Evolutionary conservation across 176 grass and related monocot genomes (phyloP), one percentile per base, ranked within the genome.

Genomic region (Ampelocalamus luodianensis): DNA sequence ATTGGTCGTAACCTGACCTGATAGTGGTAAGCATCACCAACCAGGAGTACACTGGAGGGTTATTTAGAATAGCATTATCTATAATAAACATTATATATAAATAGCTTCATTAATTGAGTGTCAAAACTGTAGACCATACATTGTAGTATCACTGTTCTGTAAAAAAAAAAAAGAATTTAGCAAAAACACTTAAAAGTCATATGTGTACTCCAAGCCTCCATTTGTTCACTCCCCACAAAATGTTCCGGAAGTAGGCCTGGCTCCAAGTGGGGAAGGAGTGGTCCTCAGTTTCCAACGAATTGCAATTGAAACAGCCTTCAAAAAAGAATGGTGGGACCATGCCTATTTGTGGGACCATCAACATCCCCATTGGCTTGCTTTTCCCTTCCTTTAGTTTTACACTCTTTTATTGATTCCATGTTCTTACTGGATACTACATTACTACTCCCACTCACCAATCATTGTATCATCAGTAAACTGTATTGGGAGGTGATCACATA

Each of bases 201-300:
- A n/a, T n/a, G n/a, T n/a, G n/a, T n/a, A n/a, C n/a, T n/a, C n/a
- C n/a, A n/a, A n/a, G n/a, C n/a, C n/a, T n/a, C n/a, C n/a, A n/a
- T n/a, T n/a, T n/a, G n/a, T n/a, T n/a, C n/a, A n/a, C n/a, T n/a
- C n/a, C n/a, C n/a, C n/a, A n/a, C n/a, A n/a, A n/a, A n/a, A n/a
- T n/a, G n/a, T n/a, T n/a, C n/a, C 85, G 18, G 79, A 82, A 89
- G 84, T 83, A 92, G 93, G 1, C 85, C 88, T 93, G 86, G 63
- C 80, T 82, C 65, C 90, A 82, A 90, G 85, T 29, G 29, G 29
- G 29, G 29, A 29, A 29, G 29, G 29, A 29, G 29, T 92, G 93
- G 96, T 99, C 93, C 96, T 76, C 45, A 36, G 39, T 90, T 91
- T 91, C 88, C 91, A 94, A 85, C 96, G 92, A 94, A 92, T 92